Percentiles rank a stretch among this genome's conserved stretches.
Conservation (phyloP, 768 basidiomycete genomes). For the Calocybe cyanea region DNA sequence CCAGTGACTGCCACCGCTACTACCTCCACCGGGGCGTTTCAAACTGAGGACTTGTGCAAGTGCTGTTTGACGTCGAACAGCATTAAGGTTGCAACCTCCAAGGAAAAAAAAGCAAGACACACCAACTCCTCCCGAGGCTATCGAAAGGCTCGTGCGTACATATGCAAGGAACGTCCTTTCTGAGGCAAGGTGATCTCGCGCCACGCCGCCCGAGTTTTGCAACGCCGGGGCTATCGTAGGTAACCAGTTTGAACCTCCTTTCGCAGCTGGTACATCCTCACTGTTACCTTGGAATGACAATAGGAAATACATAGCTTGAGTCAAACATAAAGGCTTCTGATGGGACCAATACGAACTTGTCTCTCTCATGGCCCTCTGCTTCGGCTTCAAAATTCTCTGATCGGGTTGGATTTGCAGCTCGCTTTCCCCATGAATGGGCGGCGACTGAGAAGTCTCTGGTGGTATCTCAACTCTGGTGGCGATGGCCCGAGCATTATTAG, state of each 20-base stretch:
- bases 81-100: neutral
- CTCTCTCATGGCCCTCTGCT: too few relatives aligned
- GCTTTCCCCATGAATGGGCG: too few relatives aligned
- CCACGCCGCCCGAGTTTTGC: constrained; percentile 45
- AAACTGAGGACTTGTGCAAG: constrained; percentile 43
- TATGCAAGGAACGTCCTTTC: constrained; percentile 53
- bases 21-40: neutral
- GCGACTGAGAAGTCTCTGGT: too few relatives aligned
- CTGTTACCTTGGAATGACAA: neutral
- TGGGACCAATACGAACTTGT: neutral
- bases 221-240: constrained; percentile 19
- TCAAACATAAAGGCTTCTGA: neutral
- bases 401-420: too few relatives aligned
- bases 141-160: constrained; percentile 44
- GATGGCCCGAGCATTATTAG: too few relatives aligned
- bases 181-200: constrained; percentile 48
- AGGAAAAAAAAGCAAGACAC: constrained; percentile 10
- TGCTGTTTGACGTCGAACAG: constrained; percentile 20
- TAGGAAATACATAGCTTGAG: neutral
- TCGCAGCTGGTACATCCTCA: neutral
- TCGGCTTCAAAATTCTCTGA: too few relatives aligned
- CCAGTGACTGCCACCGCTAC: neutral
- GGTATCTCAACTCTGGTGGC: too few relatives aligned
- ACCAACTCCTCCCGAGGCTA: constrained; percentile 42
- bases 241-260: neutral